Conservation (phyloP, 2,329 filamentous ascomycete species). For the Orbilia javanica region DNA sequence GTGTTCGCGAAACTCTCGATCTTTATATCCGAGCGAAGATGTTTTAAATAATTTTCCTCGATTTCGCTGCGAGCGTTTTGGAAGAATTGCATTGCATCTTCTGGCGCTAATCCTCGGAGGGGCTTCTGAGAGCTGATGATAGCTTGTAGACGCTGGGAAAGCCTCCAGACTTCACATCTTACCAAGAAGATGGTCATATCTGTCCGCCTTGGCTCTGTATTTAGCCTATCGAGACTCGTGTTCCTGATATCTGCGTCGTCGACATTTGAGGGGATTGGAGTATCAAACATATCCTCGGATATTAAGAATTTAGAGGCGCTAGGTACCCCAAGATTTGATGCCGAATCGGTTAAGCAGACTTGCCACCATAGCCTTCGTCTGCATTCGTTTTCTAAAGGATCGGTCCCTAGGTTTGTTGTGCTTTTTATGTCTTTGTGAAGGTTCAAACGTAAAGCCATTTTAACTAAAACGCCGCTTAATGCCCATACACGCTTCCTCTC, state of each 20-base stretch:
- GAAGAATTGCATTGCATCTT: not conserved
- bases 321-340: constrained; percentile 71
- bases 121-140: not conserved
- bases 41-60: constrained; percentile 12
- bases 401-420: constrained; percentile 69
- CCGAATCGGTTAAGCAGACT: constrained; percentile 72
- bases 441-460: constrained; percentile 73
- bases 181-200: constrained; percentile 39
- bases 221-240: constrained; percentile 60
- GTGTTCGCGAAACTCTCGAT: constrained; percentile 28
- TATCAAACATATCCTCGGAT: constrained; percentile 72
- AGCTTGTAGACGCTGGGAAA: constrained; percentile 21
- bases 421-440: constrained; percentile 73
- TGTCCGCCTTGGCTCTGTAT: constrained; percentile 3
- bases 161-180: constrained; percentile 47
- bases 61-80: not conserved
- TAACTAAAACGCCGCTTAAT: constrained; percentile 71
- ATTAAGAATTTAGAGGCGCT: constrained; percentile 75
- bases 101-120: not conserved
- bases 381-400: constrained; percentile 74
- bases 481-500: constrained; percentile 69
- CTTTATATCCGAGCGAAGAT: not conserved
- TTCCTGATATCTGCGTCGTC: constrained; percentile 68
- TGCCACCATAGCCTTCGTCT: constrained; percentile 74
- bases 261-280: constrained; percentile 69